Evolutionary conservation across 768 basidiomycete genomes (phyloP), one percentile per base, ranked within the genome.

Genomic region (Collybiopsis luxurians): DNA sequence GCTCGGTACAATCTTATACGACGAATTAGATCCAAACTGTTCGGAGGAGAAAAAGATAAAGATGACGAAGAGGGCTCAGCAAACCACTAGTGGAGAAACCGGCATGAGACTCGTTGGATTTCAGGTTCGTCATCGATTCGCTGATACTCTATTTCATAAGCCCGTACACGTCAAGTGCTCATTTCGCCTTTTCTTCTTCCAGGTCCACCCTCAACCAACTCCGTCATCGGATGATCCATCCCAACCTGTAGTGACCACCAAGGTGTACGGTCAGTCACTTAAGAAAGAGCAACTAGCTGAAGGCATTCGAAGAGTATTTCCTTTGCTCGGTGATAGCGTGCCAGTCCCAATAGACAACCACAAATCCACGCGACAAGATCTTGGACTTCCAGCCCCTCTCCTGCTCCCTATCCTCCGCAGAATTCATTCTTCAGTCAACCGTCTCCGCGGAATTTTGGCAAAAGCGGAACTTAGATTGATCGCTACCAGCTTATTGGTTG

Each of bases 101-200:
- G 97, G 96, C 0, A 59, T 98, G 3, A 73, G 92, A 38, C 69
- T 98, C 48, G 97, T 95, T 1, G 97, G 92, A 6, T 98, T 93
- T 70, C 91, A 94, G 78, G 96, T 13, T 6, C 5, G 31, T 34
- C 31, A 34, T 5, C 13, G 13, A 34, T 34, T 34, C 31, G 6
- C 6, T 13, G 31, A 34, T 13, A 6, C 13, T 34, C 31, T 34
- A 6, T 34, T 13, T 34, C 31, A n/a, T n/a, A n/a, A n/a, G n/a
- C n/a, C n/a, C n/a, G n/a, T n/a, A n/a, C n/a, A n/a, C n/a, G n/a
- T n/a, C n/a, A n/a, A n/a, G n/a, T n/a, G n/a, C n/a, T n/a, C n/a
- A n/a, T n/a, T n/a, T n/a, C 31, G 31, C 31, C 31, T 5, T 34
- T 34, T 34, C 31, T 53, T 31, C 38, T 45, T 31, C 36, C n/a